phyloP scores from a whole-genome alignment of 495 filamentous ascomycete species.

The Umbilicaria muhlenbergii region DNA sequence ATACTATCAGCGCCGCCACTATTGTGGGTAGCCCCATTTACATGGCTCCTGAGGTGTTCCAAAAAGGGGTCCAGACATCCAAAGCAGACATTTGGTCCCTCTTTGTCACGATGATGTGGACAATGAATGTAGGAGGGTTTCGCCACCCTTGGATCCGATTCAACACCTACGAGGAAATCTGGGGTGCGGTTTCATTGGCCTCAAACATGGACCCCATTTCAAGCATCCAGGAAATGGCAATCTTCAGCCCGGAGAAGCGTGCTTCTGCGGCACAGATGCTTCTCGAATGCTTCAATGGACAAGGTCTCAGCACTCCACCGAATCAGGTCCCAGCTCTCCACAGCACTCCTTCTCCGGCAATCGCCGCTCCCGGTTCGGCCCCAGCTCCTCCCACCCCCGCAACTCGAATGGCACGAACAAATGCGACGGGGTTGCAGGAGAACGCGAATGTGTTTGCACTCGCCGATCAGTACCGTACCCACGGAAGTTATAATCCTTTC shows the following conservation, averaged over 20 bases:
- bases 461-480: too few relatives aligned
- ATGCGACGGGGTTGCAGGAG: too few relatives aligned
- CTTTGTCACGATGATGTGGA: conserved; percentile 26
- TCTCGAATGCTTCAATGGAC: conserved; percentile 8
- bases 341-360: conserved; percentile 1
- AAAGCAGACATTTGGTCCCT: conserved; percentile 28
- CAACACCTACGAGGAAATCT: neutral
- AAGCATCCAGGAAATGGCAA: conserved; percentile 9
- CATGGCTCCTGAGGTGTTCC: conserved; percentile 5
- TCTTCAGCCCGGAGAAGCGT: conserved; percentile 7
- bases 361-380: neutral
- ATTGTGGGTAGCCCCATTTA: conserved; percentile 1
- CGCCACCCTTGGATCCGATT: neutral
- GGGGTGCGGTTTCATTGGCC: too few relatives aligned
- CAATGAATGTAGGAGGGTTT: neutral
- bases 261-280: conserved; percentile 12
- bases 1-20: neutral
- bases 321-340: conserved; percentile 8
- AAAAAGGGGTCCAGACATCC: conserved; percentile 13
- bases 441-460: too few relatives aligned
- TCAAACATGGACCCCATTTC: neutral
- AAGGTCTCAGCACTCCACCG: conserved; percentile 10
- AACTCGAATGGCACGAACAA: too few relatives aligned
- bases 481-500: too few relatives aligned
- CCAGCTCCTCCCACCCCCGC: too few relatives aligned